Percentiles rank a stretch among this genome's conserved stretches.
Evolutionary conservation across 1,284 basidiomycete genomes (phyloP).

Genomic region (Irpex sp.): DNA sequence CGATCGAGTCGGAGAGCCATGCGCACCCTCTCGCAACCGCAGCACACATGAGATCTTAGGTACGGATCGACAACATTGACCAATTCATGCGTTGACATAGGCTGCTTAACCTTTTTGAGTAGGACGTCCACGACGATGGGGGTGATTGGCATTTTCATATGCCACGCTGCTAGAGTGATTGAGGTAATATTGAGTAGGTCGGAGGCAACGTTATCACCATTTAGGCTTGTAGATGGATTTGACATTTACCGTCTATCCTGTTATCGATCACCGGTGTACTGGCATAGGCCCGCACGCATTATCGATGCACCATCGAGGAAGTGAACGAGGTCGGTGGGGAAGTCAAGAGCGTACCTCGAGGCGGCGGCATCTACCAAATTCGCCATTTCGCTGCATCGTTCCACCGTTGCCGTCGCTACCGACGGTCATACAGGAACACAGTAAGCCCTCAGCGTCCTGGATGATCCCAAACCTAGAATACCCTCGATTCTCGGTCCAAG

Average conservation of each 20-base stretch:
- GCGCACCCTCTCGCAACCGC: background rate
- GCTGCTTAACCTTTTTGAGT: background rate
- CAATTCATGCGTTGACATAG: background rate
- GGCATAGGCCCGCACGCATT: too few relatives aligned
- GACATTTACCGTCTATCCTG: background rate
- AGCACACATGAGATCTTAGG: background rate
- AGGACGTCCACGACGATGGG: background rate
- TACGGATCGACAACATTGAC: background rate
- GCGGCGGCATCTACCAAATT: too few relatives aligned
- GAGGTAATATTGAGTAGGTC: background rate
- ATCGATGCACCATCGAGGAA: too few relatives aligned
- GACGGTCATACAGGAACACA: too few relatives aligned
- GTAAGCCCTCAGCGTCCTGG: background rate
- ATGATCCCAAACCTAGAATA: background rate
- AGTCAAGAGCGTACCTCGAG: too few relatives aligned
- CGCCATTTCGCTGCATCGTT: background rate
- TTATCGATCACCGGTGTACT: background rate
- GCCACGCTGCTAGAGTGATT: background rate
- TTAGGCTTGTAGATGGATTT: background rate
- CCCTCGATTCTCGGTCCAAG: background rate
- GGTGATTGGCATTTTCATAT: background rate
- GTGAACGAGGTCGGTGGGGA: too few relatives aligned
- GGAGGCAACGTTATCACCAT: too few relatives aligned
- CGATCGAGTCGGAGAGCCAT: background rate
- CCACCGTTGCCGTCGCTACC: background rate